These are phyloP conservation scores for Hymenoscyphus fraxineus DNA, from an alignment of 2,329 filamentous ascomycete species.

Conservation along the genomic window DNA sequence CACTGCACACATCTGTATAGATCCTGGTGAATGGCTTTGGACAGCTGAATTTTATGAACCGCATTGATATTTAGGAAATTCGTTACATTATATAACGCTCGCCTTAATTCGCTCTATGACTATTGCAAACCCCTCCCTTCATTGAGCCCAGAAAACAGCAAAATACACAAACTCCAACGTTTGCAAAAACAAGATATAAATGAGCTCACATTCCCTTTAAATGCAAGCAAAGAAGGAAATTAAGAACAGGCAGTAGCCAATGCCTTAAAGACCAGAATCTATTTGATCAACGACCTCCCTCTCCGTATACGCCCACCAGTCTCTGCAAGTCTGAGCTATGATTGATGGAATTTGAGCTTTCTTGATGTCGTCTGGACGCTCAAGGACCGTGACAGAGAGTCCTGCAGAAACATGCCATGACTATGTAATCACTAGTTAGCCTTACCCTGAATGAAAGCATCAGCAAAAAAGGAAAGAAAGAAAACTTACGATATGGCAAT, in stretches of 20 bases:
- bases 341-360: conserved; percentile 45
- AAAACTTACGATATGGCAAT: conserved; percentile 42
- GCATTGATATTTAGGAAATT: too few relatives aligned
- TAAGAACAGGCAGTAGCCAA: background rate
- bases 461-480: background rate
- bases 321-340: conserved; percentile 50
- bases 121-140: too few relatives aligned
- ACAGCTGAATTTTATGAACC: too few relatives aligned
- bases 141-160: background rate
- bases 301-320: conserved; percentile 43
- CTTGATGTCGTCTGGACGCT: conserved; percentile 38
- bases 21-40: too few relatives aligned
- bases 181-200: background rate
- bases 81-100: too few relatives aligned
- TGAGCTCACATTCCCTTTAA: background rate
- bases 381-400: conserved; percentile 38
- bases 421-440: conserved; percentile 32
- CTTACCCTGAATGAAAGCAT: too few relatives aligned
- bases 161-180: background rate
- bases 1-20: too few relatives aligned
- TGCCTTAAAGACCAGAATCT: conserved; percentile 34
- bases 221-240: background rate
- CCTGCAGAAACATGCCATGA: conserved; percentile 46
- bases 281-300: conserved; percentile 17
- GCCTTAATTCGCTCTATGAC: too few relatives aligned